These are phyloP conservation scores for Gossypium davidsonii DNA, from an alignment of 441 rosid genomes.

Conservation along the genomic window DNA sequence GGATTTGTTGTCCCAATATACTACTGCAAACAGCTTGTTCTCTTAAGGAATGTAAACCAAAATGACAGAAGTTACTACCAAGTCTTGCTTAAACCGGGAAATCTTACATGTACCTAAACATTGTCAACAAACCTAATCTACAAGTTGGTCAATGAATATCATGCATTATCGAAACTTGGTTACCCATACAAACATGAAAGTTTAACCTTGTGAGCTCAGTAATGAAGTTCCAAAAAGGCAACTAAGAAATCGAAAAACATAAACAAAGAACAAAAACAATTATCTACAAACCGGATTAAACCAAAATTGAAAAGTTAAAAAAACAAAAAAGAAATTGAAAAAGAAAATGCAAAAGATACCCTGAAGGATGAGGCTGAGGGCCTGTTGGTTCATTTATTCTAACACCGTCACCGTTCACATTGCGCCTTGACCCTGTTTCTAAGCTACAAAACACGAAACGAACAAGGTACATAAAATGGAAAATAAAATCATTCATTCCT, in stretches of 20 bases:
- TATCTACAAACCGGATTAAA: background rate
- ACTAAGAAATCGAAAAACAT: background rate
- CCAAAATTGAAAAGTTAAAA: background rate
- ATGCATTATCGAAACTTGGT: background rate
- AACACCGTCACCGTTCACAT: conserved; percentile 19
- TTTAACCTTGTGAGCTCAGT: background rate
- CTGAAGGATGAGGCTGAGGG: conserved; percentile 50
- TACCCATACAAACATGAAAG: background rate
- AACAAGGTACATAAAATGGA: background rate
- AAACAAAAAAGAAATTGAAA: background rate
- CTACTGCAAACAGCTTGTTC: background rate
- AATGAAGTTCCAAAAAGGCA: background rate
- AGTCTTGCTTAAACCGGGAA: background rate
- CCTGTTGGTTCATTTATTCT: conserved; percentile 27
- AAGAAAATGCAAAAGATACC: conserved; percentile 35
- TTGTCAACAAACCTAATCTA: background rate
- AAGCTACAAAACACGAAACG: conserved; percentile 32
- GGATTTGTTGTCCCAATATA: background rate
- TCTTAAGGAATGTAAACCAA: background rate
- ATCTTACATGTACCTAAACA: background rate
- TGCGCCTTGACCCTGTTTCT: conserved; percentile 29
- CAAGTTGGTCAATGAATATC: background rate
- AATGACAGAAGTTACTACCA: background rate
- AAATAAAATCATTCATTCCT: background rate
- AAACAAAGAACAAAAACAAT: background rate